Conservation (phyloP, 768 basidiomycete genomes). For the Leccinum obscurum region DNA sequence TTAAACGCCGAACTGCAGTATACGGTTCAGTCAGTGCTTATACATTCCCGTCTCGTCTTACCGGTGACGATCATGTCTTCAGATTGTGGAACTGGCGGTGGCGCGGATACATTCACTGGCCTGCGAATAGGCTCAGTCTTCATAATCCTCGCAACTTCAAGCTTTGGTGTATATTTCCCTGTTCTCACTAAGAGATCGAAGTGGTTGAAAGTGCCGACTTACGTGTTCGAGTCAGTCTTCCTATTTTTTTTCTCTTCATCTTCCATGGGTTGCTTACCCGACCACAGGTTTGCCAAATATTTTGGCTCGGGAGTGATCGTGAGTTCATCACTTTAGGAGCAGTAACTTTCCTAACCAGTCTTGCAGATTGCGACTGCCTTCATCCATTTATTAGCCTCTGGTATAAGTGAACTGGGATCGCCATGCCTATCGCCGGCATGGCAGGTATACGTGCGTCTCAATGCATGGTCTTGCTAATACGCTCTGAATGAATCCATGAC, state of each 20-base stretch:
- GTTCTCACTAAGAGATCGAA: conserved; percentile 55
- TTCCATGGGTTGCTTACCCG: conserved; percentile 3
- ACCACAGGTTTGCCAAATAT: conserved; percentile 74
- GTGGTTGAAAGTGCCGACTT: conserved; percentile 39
- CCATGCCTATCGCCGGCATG: conserved; percentile 71
- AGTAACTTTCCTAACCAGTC: conserved; percentile 1
- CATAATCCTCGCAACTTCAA: conserved; percentile 64
- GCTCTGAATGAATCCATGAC: conserved; percentile 1
- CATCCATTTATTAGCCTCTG: conserved; percentile 80
- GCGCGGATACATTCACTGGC: conserved; percentile 45
- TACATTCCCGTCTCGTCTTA: neutral
- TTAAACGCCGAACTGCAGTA: conserved; percentile 1
- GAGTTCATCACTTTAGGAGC: conserved; percentile 27
- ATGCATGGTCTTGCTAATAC: neutral
- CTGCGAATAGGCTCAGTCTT: conserved; percentile 76
- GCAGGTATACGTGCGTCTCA: conserved; percentile 63
- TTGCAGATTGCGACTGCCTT: conserved; percentile 84
- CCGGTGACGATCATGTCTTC: conserved; percentile 23
- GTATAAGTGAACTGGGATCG: conserved; percentile 65
- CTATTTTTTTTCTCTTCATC: conserved; percentile 1
- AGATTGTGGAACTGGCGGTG: conserved; percentile 54
- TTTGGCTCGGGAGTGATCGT: conserved; percentile 91
- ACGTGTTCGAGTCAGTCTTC: conserved; percentile 66
- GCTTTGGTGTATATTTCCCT: conserved; percentile 68
- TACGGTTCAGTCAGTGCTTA: neutral